Evolutionary conservation across 352 stramenopile genomes (phyloP).

Genomic region (Globisporangium barbulae): DNA sequence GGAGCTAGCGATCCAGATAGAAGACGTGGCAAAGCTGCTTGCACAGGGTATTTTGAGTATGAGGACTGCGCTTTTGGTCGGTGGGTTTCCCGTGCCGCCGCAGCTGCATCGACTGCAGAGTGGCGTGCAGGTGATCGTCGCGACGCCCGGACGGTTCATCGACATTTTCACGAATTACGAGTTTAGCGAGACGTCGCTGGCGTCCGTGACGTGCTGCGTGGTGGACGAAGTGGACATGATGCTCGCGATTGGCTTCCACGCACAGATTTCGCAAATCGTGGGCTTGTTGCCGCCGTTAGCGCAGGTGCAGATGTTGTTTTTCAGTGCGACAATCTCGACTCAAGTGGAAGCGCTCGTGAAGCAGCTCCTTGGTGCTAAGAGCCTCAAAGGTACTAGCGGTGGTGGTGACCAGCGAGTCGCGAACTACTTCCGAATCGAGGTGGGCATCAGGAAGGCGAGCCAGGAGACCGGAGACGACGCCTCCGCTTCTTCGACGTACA

Average conservation of each 20-base stretch:
- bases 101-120: constrained; percentile 59
- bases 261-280: constrained; percentile 49
- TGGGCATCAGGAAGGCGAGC: constrained; percentile 18
- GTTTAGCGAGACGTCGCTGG: constrained; percentile 10
- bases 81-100: constrained; percentile 56
- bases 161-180: constrained; percentile 33
- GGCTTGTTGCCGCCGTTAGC: constrained; percentile 21
- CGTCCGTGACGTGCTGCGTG: constrained; percentile 45
- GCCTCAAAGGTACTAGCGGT: neutral
- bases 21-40: constrained; percentile 50
- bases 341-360: constrained; percentile 39
- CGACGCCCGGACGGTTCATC: constrained; percentile 59
- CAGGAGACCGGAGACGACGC: neutral
- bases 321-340: constrained; percentile 53
- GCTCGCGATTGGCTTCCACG: constrained; percentile 54
- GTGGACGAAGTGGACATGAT: constrained; percentile 81
- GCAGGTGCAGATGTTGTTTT: constrained; percentile 48
- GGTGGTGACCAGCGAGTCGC: neutral
- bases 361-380: constrained; percentile 17
- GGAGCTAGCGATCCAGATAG: constrained; percentile 75
- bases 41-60: constrained; percentile 54
- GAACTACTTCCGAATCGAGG: constrained; percentile 32
- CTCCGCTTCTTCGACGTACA: neutral
- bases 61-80: constrained; percentile 65
- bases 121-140: constrained; percentile 63